A percentile compares a stretch with the other conserved stretches of the same genome.
These are phyloP conservation scores for Panicum virgatum DNA, from an alignment of 202 grass and related monocot species.

Conservation along the genomic window DNA sequence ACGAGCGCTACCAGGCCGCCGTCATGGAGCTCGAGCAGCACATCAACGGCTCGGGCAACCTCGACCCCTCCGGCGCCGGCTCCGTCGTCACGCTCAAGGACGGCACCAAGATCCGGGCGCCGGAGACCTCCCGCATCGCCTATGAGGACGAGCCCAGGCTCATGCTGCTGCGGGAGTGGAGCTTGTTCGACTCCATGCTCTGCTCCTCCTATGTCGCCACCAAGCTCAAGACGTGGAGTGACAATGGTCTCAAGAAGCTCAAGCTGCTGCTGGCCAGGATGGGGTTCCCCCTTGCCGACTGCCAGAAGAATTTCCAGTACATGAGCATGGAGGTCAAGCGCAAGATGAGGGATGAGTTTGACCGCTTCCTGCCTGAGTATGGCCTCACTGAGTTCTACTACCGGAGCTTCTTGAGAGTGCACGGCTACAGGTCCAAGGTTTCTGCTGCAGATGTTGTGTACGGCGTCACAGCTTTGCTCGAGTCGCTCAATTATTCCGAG, in stretches of 20 bases:
- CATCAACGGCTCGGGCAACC: slow-evolving; percentile 74
- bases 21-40: slow-evolving; percentile 86
- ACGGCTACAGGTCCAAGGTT: slow-evolving; percentile 74
- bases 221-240: slow-evolving; percentile 89
- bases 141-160: slow-evolving; percentile 88
- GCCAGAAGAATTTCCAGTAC: slow-evolving; percentile 95
- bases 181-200: slow-evolving; percentile 87
- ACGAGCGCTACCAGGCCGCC: slow-evolving; percentile 83
- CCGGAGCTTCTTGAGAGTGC: slow-evolving; percentile 78
- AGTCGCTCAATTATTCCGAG: slow-evolving; percentile 40
- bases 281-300: slow-evolving; percentile 79
- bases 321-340: slow-evolving; percentile 95
- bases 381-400: slow-evolving; percentile 85
- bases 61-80: slow-evolving; percentile 44
- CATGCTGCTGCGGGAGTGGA: slow-evolving; percentile 92
- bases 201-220: slow-evolving; percentile 89
- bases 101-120: slow-evolving; percentile 85
- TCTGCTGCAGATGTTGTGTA: slow-evolving; percentile 92
- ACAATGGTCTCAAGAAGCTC: slow-evolving; percentile 93
- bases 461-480: slow-evolving; percentile 77
- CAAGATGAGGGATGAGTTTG: slow-evolving; percentile 86
- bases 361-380: slow-evolving; percentile 77
- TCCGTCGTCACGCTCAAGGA: slow-evolving; percentile 84
- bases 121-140: slow-evolving; percentile 73
- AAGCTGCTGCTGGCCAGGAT: slow-evolving; percentile 87